phyloP scores from a whole-genome alignment of 1,139 yeast genomes.

The Blastobotrys ciferrii region DNA sequence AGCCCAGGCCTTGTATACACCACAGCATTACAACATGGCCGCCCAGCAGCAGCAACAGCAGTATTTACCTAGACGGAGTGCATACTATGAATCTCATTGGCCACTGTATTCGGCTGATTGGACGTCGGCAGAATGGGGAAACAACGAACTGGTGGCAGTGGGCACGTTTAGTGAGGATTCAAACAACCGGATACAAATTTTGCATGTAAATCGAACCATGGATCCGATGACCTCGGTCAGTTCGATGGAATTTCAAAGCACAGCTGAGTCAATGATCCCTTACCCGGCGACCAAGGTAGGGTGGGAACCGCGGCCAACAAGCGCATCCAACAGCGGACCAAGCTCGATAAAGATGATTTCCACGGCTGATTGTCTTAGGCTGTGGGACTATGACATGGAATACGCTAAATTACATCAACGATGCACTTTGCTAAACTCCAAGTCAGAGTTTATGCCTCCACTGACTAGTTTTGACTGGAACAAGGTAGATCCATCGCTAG shows the following conservation, averaged over 20 bases:
- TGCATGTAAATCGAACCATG: constrained; percentile 27
- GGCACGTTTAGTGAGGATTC: constrained; percentile 72
- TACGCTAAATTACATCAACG: constrained; percentile 42
- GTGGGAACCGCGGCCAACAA: constrained; percentile 60
- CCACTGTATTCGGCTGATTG: constrained; percentile 73
- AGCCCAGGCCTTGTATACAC: neutral
- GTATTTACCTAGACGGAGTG: constrained; percentile 40
- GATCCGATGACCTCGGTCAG: constrained; percentile 16
- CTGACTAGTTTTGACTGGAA: constrained; percentile 96
- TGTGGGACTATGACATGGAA: constrained; percentile 53
- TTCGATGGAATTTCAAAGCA: constrained; percentile 29
- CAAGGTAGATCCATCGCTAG: constrained; percentile 60
- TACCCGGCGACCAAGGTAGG: constrained; percentile 68
- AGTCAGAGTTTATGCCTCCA: constrained; percentile 46
- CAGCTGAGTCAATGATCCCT: constrained; percentile 54
- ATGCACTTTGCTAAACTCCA: constrained; percentile 43
- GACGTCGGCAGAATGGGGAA: constrained; percentile 44
- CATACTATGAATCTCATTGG: constrained; percentile 57
- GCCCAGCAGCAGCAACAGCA: constrained; percentile 8
- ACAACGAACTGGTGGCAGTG: constrained; percentile 56
- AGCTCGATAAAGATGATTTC: constrained; percentile 52
- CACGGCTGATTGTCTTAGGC: constrained; percentile 66
- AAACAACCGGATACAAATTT: constrained; percentile 42
- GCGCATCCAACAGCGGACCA: constrained; percentile 1
- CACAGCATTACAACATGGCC: neutral